Percentiles rank a stretch among this genome's conserved stretches.
phyloP scores from a whole-genome alignment of 179 eudicot genomes.

The Spergularia azorica region DNA sequence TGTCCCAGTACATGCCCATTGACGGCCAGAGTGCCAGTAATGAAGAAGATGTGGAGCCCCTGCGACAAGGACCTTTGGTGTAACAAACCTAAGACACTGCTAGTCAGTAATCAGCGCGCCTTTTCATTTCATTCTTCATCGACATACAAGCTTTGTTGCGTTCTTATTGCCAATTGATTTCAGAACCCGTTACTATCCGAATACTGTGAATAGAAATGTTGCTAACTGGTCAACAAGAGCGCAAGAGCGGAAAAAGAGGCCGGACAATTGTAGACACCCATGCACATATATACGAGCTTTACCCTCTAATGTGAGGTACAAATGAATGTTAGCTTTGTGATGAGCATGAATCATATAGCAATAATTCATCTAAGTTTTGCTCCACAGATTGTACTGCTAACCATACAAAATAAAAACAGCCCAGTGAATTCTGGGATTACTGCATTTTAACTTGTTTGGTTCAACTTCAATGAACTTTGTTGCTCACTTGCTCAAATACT shows the following conservation, averaged over 20 bases:
- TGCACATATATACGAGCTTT: not conserved
- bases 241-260: too few species aligned
- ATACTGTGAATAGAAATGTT: not conserved
- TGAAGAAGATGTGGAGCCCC: conserved; percentile 14
- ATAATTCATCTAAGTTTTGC: too few species aligned
- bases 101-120: not conserved
- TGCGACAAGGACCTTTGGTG: conserved; percentile 7
- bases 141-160: not conserved
- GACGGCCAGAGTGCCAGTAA: conserved; percentile 50
- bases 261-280: not conserved
- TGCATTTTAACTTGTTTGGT: too few species aligned
- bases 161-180: not conserved
- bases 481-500: too few species aligned
- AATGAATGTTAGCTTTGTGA: too few species aligned
- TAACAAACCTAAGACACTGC: not conserved
- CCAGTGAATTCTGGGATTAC: too few species aligned
- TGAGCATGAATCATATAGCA: too few species aligned
- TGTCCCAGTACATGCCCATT: conserved; percentile 94
- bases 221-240: not conserved
- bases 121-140: not conserved
- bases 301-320: too few species aligned
- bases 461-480: too few species aligned
- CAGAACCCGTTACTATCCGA: not conserved
- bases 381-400: too few species aligned
- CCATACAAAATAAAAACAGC: too few species aligned